A percentile compares a stretch with the other conserved stretches of the same genome.
These are phyloP conservation scores for Populus tremula DNA, from an alignment of 345 rosid genomes.

Conservation along the genomic window DNA sequence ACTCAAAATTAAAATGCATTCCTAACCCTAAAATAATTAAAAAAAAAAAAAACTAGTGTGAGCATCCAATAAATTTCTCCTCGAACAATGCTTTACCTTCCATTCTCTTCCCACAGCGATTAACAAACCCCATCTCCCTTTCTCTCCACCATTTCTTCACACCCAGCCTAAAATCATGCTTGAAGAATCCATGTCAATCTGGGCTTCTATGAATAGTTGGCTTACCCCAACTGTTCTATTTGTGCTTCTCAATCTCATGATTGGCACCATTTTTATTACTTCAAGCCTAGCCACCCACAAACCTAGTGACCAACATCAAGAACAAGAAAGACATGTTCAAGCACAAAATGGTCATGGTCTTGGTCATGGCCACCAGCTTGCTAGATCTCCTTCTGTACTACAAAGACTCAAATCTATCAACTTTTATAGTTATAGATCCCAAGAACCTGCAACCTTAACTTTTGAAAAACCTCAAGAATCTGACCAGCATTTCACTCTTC, in stretches of 20 bases:
- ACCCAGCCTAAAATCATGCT: conserved; percentile 34
- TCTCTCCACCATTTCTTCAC: not conserved
- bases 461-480: conserved; percentile 25
- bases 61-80: not conserved
- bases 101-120: too few relatives aligned
- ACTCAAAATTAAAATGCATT: not conserved
- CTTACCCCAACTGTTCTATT: conserved; percentile 72
- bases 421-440: conserved; percentile 43
- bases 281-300: conserved; percentile 46
- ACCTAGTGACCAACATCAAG: not conserved
- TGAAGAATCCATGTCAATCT: conserved; percentile 48
- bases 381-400: conserved; percentile 64
- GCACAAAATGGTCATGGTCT: not conserved
- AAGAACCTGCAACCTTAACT: conserved; percentile 32
- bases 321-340: not conserved
- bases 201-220: conserved; percentile 72
- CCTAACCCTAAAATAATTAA: not conserved
- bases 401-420: conserved; percentile 68
- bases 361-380: conserved; percentile 18
- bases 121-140: not conserved
- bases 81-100: not conserved
- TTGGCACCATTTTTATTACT: conserved; percentile 64
- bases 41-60: too few relatives aligned
- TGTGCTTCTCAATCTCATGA: conserved; percentile 66
- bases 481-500: conserved; percentile 37